A percentile compares a stretch with the other conserved stretches of the same genome.
Conservation (phyloP, 2,329 filamentous ascomycete genomes). For the Teratosphaeria zuluensis region DNA sequence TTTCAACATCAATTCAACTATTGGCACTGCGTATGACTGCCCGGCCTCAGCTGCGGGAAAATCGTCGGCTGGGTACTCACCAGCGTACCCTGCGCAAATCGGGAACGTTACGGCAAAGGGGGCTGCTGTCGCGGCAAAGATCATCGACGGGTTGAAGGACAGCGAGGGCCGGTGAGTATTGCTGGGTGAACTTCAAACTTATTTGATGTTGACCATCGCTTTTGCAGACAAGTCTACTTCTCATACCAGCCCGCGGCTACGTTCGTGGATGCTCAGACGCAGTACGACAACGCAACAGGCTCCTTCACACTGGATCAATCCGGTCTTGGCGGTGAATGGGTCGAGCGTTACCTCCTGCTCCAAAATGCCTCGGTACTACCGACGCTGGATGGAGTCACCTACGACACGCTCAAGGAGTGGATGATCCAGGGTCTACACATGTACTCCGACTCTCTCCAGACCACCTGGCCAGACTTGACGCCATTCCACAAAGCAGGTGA, state of each 20-base stretch:
- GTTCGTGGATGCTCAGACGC: slow-evolving; percentile 27
- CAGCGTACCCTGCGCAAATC: slow-evolving; percentile 9
- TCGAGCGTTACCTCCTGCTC: slow-evolving; percentile 35
- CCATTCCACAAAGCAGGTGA: slow-evolving; percentile 30
- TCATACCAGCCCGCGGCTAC: slow-evolving; percentile 23
- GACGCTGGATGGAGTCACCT: slow-evolving; percentile 41
- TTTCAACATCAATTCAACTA: slow-evolving; percentile 41
- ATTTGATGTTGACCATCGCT: slow-evolving; percentile 24
- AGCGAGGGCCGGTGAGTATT: slow-evolving; percentile 15
- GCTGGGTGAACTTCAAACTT: slow-evolving; percentile 30
- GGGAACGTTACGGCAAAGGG: slow-evolving; percentile 25
- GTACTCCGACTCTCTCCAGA: slow-evolving; percentile 45
- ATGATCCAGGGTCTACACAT: slow-evolving; percentile 41
- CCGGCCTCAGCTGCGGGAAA: slow-evolving; percentile 7
- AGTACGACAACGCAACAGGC: slow-evolving; percentile 26
- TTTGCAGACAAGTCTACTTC: slow-evolving; percentile 31
- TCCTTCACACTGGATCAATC: slow-evolving; percentile 26
- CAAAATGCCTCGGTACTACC: slow-evolving; percentile 31
- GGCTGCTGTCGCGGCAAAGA: slow-evolving; percentile 26
- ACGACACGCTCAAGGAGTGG: slow-evolving; percentile 47
- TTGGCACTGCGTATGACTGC: slow-evolving; percentile 36
- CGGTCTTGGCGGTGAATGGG: slow-evolving; percentile 31
- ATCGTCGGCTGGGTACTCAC: background rate
- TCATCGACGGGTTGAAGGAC: slow-evolving; percentile 33
- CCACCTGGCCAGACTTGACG: slow-evolving; percentile 43